These are phyloP conservation scores for Simmondsia chinensis DNA, from an alignment of 148 eudicot species.

Conservation along the genomic window DNA sequence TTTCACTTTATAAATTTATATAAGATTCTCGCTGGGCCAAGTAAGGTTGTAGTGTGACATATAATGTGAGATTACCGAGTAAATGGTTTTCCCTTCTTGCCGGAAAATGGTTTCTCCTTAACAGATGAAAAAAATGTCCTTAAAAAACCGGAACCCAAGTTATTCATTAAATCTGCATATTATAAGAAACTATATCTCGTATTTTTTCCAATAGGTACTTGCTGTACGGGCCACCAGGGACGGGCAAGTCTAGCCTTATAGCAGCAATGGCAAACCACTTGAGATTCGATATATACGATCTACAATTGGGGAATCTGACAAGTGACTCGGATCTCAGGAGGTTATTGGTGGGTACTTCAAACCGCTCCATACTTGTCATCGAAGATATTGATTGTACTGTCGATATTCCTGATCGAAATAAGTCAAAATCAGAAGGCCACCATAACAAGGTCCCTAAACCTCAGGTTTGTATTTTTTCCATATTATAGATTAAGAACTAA, in stretches of 20 bases:
- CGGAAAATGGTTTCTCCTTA: too few species aligned
- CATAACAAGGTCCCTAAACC: constrained; percentile 1
- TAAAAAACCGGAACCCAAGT: too few species aligned
- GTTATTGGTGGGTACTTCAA: constrained; percentile 13
- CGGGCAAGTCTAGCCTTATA: constrained; percentile 32
- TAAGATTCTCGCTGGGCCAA: too few species aligned
- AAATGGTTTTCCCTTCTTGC: too few species aligned
- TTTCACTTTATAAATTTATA: too few species aligned
- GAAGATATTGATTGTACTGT: constrained; percentile 34
- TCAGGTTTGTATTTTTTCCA: background rate
- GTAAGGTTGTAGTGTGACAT: too few species aligned
- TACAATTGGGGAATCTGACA: constrained; percentile 18
- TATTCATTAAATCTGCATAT: too few species aligned
- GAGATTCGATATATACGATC: constrained; percentile 23
- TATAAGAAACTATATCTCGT: too few species aligned
- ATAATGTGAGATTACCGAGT: too few species aligned
- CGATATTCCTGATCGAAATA: constrained; percentile 8
- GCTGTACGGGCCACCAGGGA: constrained; percentile 36
- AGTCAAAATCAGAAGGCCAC: background rate
- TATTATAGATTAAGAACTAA: too few species aligned
- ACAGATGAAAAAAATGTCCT: too few species aligned
- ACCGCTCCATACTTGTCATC: constrained; percentile 25
- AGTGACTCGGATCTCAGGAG: constrained; percentile 13
- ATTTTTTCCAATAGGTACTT: too few species aligned
- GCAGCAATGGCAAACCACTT: constrained; percentile 37